These are phyloP conservation scores for Theobroma grandiflorum DNA, from an alignment of 441 rosid species.

Conservation along the genomic window DNA sequence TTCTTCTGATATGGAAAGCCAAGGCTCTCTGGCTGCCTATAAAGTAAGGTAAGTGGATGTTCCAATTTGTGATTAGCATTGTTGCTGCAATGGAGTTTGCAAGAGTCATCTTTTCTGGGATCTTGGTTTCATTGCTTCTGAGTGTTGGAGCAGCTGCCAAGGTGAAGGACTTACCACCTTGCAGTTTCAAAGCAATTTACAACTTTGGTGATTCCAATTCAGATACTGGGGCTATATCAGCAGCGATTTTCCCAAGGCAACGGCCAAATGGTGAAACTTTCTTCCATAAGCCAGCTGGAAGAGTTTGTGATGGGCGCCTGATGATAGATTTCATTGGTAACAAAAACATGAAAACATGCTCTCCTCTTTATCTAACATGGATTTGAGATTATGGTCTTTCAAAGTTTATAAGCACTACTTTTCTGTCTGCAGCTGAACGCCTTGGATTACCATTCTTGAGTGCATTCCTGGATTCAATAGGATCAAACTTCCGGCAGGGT, in stretches of 20 bases:
- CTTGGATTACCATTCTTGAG: slow-evolving; percentile 73
- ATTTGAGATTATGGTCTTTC: not conserved
- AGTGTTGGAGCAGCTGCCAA: not conserved
- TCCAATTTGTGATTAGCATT: not conserved
- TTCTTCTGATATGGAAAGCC: not conserved
- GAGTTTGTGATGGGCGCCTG: slow-evolving; percentile 63
- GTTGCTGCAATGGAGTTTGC: slow-evolving; percentile 8
- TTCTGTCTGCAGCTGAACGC: slow-evolving; percentile 66
- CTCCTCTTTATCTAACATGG: not conserved
- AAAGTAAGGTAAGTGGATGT: not conserved
- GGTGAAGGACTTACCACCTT: slow-evolving; percentile 1
- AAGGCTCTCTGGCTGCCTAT: not conserved
- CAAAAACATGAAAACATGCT: not conserved
- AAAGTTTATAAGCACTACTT: not conserved
- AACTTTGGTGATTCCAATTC: slow-evolving; percentile 31
- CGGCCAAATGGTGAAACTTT: slow-evolving; percentile 26
- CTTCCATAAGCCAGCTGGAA: slow-evolving; percentile 48
- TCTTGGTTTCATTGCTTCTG: not conserved
- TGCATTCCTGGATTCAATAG: slow-evolving; percentile 59
- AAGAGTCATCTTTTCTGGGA: slow-evolving; percentile 3
- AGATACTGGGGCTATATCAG: slow-evolving; percentile 23
- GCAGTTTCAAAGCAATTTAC: slow-evolving; percentile 32
- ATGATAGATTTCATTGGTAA: slow-evolving; percentile 63
- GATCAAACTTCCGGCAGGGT: slow-evolving; percentile 73
- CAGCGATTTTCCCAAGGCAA: slow-evolving; percentile 18